Base-by-base conservation (phyloP, 2,329 filamentous ascomycete genomes). In the Nectriaceae sp. region DNA sequence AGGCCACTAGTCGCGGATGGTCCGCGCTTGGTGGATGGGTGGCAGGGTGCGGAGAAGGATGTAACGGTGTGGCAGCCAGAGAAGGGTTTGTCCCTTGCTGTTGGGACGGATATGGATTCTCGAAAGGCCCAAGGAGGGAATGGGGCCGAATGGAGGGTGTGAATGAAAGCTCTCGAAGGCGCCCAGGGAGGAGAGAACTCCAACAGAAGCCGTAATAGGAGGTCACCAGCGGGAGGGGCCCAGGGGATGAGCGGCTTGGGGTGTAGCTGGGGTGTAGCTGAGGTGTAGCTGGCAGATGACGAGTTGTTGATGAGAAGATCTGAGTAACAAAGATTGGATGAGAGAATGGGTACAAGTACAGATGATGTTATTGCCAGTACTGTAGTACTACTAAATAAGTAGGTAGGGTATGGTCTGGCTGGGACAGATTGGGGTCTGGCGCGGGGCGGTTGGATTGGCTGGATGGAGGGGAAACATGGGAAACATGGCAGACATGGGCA, bases 1-100 rank as follows among this genome's bases (percentile, higher is more conserved):
- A 59, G 53, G 42, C 54, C 44, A 59, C 56, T 54, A 56, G 50
- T 55, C 46, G 50, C 46, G 50, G 52, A 56, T 55, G 50, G 48
- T 42, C 49, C 47, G 53, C 47, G 46, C 52, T 52, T 40, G 39
- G 19, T 21, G 37, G 37, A 21, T 21, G 37, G 16, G 37, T 6
- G 8, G 19, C 11, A n/a, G 21, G 37, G 37, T n/a, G 37, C 37
- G 18, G 37, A 39, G 37, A 20, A 10, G 19, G 46, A 59, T 52
- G 53, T 40, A 54, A 62, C 56, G 49, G 49, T 45, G 44, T 48
- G 41, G 39, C 45, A 52, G 47, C 40, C 52, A 45, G 31, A 38
- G 46, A 42, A 40, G 35, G 39, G 26, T 15, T 31, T 31, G 26
- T 8, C 8, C 26, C 26, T 31, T 31, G 26, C 15, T 15, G 15